A percentile compares a stretch with the other conserved stretches of the same genome.
Evolutionary conservation across 2,329 filamentous ascomycete species (phyloP).

Genomic region (Monilinia laxa): DNA sequence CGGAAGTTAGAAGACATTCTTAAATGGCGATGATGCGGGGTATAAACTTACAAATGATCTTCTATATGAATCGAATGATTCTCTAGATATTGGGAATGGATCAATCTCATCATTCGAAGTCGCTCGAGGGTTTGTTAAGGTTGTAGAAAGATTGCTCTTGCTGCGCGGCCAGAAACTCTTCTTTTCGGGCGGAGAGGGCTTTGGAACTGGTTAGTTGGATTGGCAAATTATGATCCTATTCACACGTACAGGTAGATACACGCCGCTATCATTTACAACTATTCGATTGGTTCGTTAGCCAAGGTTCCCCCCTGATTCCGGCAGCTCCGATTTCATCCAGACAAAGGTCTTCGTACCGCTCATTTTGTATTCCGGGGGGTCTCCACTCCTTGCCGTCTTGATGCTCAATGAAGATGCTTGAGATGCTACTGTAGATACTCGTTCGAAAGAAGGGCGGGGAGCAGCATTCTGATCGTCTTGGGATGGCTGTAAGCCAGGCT

Average conservation of each 20-base stretch:
- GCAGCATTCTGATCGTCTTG: slow-evolving; percentile 54
- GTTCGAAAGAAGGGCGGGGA: slow-evolving; percentile 55
- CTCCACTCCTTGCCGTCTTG: slow-evolving; percentile 58
- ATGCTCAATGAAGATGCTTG: slow-evolving; percentile 63
- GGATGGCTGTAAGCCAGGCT: slow-evolving; percentile 31
- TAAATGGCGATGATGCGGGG: background rate
- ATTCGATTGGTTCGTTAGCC: slow-evolving; percentile 31
- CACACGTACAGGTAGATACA: slow-evolving; percentile 79
- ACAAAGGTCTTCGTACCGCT: slow-evolving; percentile 58
- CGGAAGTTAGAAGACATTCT: slow-evolving; percentile 22
- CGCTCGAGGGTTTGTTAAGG: slow-evolving; percentile 61
- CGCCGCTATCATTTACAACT: slow-evolving; percentile 96
- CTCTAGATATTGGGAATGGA: slow-evolving; percentile 90
- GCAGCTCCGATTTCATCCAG: background rate
- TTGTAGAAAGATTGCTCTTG: slow-evolving; percentile 50
- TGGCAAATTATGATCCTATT: background rate
- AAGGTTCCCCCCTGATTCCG: slow-evolving; percentile 10
- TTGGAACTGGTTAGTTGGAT: slow-evolving; percentile 37
- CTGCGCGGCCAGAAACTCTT: slow-evolving; percentile 70
- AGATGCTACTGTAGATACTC: slow-evolving; percentile 61
- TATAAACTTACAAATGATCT: slow-evolving; percentile 77
- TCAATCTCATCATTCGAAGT: slow-evolving; percentile 63
- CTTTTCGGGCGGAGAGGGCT: slow-evolving; percentile 88
- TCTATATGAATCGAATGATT: slow-evolving; percentile 95
- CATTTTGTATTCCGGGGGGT: slow-evolving; percentile 75